Conservation (phyloP, 2,329 filamentous ascomycete genomes). For the Fusarium denticulatum region DNA sequence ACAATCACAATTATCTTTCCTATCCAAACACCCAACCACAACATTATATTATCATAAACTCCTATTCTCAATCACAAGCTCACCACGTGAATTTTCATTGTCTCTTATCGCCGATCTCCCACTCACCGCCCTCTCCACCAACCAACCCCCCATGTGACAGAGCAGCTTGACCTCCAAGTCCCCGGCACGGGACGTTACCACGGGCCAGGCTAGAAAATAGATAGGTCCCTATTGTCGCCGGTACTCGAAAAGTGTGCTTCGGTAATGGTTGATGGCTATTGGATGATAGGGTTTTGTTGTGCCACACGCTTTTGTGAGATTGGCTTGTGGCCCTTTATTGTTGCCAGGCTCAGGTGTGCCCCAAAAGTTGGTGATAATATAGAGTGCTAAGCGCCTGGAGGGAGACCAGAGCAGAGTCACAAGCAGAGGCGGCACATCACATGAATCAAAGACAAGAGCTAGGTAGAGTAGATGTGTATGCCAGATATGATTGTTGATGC, state of each 20-base stretch:
- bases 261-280: constrained; percentile 4
- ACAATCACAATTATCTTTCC: background rate
- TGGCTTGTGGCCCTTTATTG: constrained; percentile 6
- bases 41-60: background rate
- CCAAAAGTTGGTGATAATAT: background rate
- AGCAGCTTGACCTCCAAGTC: constrained; percentile 5
- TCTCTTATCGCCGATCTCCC: constrained; percentile 22
- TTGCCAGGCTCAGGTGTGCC: background rate
- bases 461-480: background rate
- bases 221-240: constrained; percentile 18
- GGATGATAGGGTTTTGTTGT: constrained; percentile 14
- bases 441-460: constrained; percentile 6
- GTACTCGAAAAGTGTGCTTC: constrained; percentile 12
- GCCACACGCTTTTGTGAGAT: constrained; percentile 17
- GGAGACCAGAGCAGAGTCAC: constrained; percentile 5
- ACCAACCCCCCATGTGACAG: constrained; percentile 22
- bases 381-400: background rate
- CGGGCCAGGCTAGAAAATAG: constrained; percentile 28
- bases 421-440: constrained; percentile 20
- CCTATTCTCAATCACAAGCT: constrained; percentile 2
- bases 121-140: constrained; percentile 23
- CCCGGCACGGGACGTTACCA: constrained; percentile 34
- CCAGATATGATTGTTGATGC: constrained; percentile 25
- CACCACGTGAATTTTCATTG: background rate
- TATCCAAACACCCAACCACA: constrained; percentile 12